Evolutionary conservation across 1,284 basidiomycete genomes (phyloP).

Genomic region (Heterobasidion parviporum): DNA sequence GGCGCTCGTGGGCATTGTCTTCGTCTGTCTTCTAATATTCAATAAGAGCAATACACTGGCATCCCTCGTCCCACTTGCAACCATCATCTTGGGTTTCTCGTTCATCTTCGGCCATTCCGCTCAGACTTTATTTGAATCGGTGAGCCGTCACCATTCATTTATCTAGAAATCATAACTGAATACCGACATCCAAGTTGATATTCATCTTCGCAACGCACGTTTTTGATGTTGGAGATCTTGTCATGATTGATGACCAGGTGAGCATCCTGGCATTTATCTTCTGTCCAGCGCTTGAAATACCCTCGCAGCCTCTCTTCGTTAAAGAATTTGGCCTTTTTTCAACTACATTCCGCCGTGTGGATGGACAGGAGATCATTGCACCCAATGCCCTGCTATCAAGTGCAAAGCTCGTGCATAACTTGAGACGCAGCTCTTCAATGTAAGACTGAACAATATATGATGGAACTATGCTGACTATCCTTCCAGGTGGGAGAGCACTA

Average conservation of each 20-base stretch:
- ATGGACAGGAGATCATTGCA: constrained; percentile 74
- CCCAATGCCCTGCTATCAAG: constrained; percentile 73
- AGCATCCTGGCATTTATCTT: constrained; percentile 1
- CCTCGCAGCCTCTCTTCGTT: constrained; percentile 43
- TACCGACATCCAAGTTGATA: constrained; percentile 40
- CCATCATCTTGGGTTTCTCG: constrained; percentile 73
- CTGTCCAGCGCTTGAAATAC: background rate
- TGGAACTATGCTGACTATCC: constrained; percentile 13
- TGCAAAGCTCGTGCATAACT: constrained; percentile 71
- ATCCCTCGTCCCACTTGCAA: constrained; percentile 78
- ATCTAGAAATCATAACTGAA: background rate
- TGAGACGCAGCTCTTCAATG: constrained; percentile 71
- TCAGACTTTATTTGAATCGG: constrained; percentile 75
- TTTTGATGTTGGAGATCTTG: constrained; percentile 71
- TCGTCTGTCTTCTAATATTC: constrained; percentile 76
- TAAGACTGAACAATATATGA: constrained; percentile 23
- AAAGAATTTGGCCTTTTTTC: constrained; percentile 79
- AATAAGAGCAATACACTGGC: constrained; percentile 60
- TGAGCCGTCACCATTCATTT: constrained; percentile 22
- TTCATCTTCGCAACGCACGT: constrained; percentile 83
- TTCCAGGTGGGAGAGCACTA: constrained; percentile 71
- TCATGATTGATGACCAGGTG: constrained; percentile 70
- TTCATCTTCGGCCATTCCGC: constrained; percentile 82
- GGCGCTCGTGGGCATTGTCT: constrained; percentile 55
- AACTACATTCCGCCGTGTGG: constrained; percentile 71